A percentile compares a stretch with the other conserved stretches of the same genome.
These are phyloP conservation scores for Penicillium occitanis DNA, from an alignment of 2,329 filamentous ascomycete species.

Conservation along the genomic window DNA sequence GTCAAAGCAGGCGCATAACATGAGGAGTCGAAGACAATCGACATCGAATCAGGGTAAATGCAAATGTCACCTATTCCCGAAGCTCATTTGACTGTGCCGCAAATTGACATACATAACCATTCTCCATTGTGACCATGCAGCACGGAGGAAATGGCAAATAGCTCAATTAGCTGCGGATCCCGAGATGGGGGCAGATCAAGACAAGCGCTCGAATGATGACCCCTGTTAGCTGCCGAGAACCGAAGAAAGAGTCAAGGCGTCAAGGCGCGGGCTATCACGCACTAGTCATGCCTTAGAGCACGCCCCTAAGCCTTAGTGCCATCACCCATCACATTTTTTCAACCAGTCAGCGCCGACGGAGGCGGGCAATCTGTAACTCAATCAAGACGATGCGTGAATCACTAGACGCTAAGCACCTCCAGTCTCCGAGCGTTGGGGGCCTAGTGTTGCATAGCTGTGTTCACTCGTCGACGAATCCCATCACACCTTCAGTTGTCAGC, in stretches of 20 bases:
- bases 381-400: not conserved
- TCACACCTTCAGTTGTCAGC: not conserved
- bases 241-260: constrained; percentile 4
- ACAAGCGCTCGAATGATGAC: not conserved
- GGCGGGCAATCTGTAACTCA: not conserved
- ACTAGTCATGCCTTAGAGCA: constrained; percentile 6
- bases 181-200: not conserved
- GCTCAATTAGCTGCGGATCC: not conserved
- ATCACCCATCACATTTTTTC: constrained; percentile 7
- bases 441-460: not conserved
- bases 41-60: not conserved
- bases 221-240: constrained; percentile 9
- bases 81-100: constrained; percentile 3
- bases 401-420: constrained; percentile 7
- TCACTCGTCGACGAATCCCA: not conserved
- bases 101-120: not conserved
- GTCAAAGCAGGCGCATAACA: not conserved
- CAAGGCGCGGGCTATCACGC: constrained; percentile 5
- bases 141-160: not conserved
- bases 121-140: not conserved
- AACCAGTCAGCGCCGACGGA: not conserved
- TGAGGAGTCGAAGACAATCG: not conserved
- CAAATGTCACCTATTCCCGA: not conserved
- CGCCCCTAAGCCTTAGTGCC: not conserved
- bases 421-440: not conserved